Base-by-base conservation (phyloP, 805 yeast species). In the Metschnikowia lachancei region DNA sequence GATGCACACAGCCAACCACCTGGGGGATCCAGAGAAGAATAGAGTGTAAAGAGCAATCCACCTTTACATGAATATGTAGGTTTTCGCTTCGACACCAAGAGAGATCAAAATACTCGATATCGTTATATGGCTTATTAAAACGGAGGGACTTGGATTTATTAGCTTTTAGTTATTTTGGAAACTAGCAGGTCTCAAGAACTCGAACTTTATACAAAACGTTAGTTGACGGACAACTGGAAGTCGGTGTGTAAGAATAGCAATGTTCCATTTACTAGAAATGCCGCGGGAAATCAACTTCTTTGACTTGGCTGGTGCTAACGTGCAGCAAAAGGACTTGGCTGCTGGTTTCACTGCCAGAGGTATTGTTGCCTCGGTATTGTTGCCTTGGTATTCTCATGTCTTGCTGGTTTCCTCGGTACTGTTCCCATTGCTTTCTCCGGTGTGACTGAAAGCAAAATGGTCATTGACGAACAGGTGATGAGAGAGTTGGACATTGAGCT, bases 321-420 rank as follows among this genome's bases (percentile, higher is more conserved):
- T 76, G 32, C 97, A 91, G 71, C 72, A 54, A 29, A 71, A 73
- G 53, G 56, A 68, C 34, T 77, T 94, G 59, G 98, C 99, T 38
- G 63, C 75, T 37, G 97, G 97, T 16, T 94, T 94, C 80, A 92
- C 98, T 41, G 87, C 95, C 47, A 83, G 85, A 63, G 99, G 99
- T 74, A 83, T 85, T 64, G 95, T n/a, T n/a, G n/a, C n/a, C n/a
- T n/a, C n/a, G n/a, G n/a, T n/a, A n/a, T n/a, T n/a, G n/a, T 92
- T 44, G 98, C 98, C 11, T 72, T 94, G 66, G 92, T 85, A 16
- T 92, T 94, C 76, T 88, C 97, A 5, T 80, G 87, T 75, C 60
- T 92, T 57, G 80, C 96, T 41, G 99, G 94, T 61, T 63, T 88
- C 52, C 67, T 88, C 16, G 99, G 99, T 67, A 71, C 91, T 69